These are phyloP conservation scores for Termitomyces sp. DNA, from an alignment of 768 basidiomycete genomes.

Conservation along the genomic window DNA sequence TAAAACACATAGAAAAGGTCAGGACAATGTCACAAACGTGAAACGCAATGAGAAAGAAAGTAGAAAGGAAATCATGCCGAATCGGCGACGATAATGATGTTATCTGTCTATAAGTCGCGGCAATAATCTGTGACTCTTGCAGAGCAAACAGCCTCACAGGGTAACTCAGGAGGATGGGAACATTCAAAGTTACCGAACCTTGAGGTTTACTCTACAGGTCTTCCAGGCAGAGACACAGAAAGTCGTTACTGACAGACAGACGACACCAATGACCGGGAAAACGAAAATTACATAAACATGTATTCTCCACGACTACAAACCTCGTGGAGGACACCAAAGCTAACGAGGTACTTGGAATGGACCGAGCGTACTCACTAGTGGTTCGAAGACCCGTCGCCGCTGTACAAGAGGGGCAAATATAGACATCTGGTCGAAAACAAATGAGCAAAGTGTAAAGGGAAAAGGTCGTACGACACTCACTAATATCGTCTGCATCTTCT, in stretches of 20 bases:
- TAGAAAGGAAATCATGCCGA: slow-evolving; percentile 7
- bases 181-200: slow-evolving; percentile 17
- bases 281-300: slow-evolving; percentile 26
- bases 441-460: not conserved
- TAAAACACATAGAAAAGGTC: slow-evolving; percentile 27
- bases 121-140: slow-evolving; percentile 15
- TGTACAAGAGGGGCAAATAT: slow-evolving; percentile 48
- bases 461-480: slow-evolving; percentile 38
- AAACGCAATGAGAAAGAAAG: not conserved
- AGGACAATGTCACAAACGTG: slow-evolving; percentile 12
- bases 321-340: slow-evolving; percentile 21
- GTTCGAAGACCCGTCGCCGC: slow-evolving; percentile 57
- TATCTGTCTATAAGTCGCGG: slow-evolving; percentile 9
- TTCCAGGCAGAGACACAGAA: slow-evolving; percentile 13
- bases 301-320: slow-evolving; percentile 30
- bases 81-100: slow-evolving; percentile 2
- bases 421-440: slow-evolving; percentile 40
- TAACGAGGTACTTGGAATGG: slow-evolving; percentile 25
- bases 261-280: slow-evolving; percentile 10
- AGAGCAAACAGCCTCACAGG: slow-evolving; percentile 20
- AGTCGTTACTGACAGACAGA: slow-evolving; percentile 18
- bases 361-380: slow-evolving; percentile 67
- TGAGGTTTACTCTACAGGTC: slow-evolving; percentile 17
- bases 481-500: slow-evolving; percentile 69
- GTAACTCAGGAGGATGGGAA: slow-evolving; percentile 16